Conservation (phyloP, 2,329 filamentous ascomycete genomes). For the Penicillium griseofulvum region DNA sequence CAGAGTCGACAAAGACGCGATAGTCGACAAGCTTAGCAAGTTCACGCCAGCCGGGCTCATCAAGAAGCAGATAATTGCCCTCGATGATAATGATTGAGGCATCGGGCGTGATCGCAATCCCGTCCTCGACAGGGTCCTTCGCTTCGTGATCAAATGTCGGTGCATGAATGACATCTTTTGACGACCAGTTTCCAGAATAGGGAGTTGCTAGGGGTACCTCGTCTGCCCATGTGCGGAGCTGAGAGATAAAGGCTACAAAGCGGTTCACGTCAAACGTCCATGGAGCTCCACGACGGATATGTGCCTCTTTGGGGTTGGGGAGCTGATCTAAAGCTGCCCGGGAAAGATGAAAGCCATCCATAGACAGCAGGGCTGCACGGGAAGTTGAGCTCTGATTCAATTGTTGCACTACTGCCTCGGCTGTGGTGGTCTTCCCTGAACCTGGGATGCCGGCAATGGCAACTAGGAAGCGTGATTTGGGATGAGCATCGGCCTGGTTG, state of each 20-base stretch:
- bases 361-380: slow-evolving; percentile 28
- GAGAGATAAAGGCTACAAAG: slow-evolving; percentile 29
- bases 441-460: slow-evolving; percentile 35
- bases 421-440: slow-evolving; percentile 37
- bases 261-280: slow-evolving; percentile 38
- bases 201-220: slow-evolving; percentile 6
- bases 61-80: slow-evolving; percentile 27
- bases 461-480: slow-evolving; percentile 23
- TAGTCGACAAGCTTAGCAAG: slow-evolving; percentile 41
- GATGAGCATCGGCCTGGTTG: slow-evolving; percentile 14
- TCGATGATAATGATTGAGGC: slow-evolving; percentile 20
- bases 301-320: slow-evolving; percentile 34
- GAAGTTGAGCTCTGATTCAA: slow-evolving; percentile 19
- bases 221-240: slow-evolving; percentile 27
- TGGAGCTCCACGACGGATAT: slow-evolving; percentile 37
- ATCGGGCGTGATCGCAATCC: slow-evolving; percentile 25
- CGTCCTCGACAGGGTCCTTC: slow-evolving; percentile 35
- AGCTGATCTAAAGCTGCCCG: slow-evolving; percentile 30
- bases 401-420: slow-evolving; percentile 26
- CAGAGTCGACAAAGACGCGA: slow-evolving; percentile 44
- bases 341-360: slow-evolving; percentile 42
- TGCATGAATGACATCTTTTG: slow-evolving; percentile 21
- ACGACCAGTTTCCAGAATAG: slow-evolving; percentile 4
- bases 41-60: slow-evolving; percentile 32
- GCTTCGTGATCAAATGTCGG: slow-evolving; percentile 38